Conservation (phyloP, 495 filamentous ascomycete genomes). For the Gamarada debralockiae region DNA sequence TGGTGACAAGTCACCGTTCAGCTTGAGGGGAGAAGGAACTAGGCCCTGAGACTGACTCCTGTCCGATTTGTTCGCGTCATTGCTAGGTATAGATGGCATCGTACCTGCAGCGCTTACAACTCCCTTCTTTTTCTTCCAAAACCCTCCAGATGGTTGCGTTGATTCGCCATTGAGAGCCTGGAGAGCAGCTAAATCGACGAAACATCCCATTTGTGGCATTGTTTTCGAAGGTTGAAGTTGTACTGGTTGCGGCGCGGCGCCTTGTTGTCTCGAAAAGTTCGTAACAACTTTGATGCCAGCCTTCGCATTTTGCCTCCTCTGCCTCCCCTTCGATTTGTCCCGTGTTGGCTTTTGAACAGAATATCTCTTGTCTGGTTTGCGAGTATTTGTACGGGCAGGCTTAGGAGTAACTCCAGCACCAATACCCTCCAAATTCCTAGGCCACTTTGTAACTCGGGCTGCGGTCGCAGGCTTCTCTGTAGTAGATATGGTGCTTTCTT, state of each 20-base stretch:
- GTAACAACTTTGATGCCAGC: slow-evolving; percentile 67
- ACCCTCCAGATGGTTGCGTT: slow-evolving; percentile 20
- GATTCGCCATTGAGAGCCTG: slow-evolving; percentile 41
- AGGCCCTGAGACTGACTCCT: slow-evolving; percentile 18
- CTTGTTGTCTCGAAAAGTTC: slow-evolving; percentile 16
- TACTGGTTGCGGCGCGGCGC: neutral
- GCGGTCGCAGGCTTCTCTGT: neutral
- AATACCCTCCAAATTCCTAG: slow-evolving; percentile 4
- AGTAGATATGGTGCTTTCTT: neutral
- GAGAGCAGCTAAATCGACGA: slow-evolving; percentile 46
- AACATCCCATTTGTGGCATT: slow-evolving; percentile 30
- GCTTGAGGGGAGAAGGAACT: slow-evolving; percentile 23
- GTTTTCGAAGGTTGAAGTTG: slow-evolving; percentile 10
- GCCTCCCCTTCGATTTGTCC: slow-evolving; percentile 42
- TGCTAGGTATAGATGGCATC: neutral
- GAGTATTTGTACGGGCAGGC: slow-evolving; percentile 5
- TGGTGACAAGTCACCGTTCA: slow-evolving; percentile 62
- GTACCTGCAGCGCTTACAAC: slow-evolving; percentile 3
- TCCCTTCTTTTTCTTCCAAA: slow-evolving; percentile 24
- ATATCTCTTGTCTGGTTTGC: slow-evolving; percentile 19
- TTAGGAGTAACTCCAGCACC: slow-evolving; percentile 6
- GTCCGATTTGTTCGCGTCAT: slow-evolving; percentile 19
- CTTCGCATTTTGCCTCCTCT: slow-evolving; percentile 51
- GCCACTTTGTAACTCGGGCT: slow-evolving; percentile 13
- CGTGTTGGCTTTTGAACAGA: slow-evolving; percentile 34